These are phyloP conservation scores for Metarhizium album DNA, from an alignment of 2,329 filamentous ascomycete genomes.

Conservation along the genomic window DNA sequence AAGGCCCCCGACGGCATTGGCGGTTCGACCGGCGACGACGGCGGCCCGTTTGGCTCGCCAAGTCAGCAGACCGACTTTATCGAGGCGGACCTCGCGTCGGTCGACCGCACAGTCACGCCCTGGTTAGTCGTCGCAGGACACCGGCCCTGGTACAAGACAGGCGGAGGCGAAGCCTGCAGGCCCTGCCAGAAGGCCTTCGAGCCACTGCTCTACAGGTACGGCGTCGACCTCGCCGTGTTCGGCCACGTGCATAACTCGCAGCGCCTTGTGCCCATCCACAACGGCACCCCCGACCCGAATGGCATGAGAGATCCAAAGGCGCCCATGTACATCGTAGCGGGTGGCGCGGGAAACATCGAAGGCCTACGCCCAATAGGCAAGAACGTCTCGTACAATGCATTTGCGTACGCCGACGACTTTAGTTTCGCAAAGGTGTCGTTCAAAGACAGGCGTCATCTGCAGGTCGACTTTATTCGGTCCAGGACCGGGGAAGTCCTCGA, in stretches of 20 bases:
- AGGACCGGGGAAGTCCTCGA: conserved; percentile 37
- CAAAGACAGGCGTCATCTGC: conserved; percentile 31
- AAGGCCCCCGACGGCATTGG: conserved; percentile 18
- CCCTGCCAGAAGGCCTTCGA: conserved; percentile 43
- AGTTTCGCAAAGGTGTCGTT: conserved; percentile 39
- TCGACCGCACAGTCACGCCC: conserved; percentile 43
- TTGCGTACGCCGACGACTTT: conserved; percentile 41
- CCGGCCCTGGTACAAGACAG: conserved; percentile 36
- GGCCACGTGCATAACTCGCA: conserved; percentile 50
- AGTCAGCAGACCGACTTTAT: conserved; percentile 44
- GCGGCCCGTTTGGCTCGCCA: conserved; percentile 36
- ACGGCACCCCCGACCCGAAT: conserved; percentile 22
- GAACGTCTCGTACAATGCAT: conserved; percentile 32
- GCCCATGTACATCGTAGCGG: conserved; percentile 32
- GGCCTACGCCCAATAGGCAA: conserved; percentile 32
- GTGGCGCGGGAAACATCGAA: conserved; percentile 47
- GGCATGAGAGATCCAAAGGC: conserved; percentile 25
- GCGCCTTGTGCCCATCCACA: conserved; percentile 33
- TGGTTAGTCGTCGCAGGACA: conserved; percentile 28
- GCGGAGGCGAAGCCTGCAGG: conserved; percentile 22
- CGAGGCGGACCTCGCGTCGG: conserved; percentile 42
- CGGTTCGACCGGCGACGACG: conserved; percentile 22
- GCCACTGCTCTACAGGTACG: conserved; percentile 40
- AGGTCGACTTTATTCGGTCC: conserved; percentile 40
- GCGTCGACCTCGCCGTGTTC: conserved; percentile 45